A percentile compares a stretch with the other conserved stretches of the same genome.
phyloP scores from a whole-genome alignment of 805 yeast species.

The Ogataea pini region DNA sequence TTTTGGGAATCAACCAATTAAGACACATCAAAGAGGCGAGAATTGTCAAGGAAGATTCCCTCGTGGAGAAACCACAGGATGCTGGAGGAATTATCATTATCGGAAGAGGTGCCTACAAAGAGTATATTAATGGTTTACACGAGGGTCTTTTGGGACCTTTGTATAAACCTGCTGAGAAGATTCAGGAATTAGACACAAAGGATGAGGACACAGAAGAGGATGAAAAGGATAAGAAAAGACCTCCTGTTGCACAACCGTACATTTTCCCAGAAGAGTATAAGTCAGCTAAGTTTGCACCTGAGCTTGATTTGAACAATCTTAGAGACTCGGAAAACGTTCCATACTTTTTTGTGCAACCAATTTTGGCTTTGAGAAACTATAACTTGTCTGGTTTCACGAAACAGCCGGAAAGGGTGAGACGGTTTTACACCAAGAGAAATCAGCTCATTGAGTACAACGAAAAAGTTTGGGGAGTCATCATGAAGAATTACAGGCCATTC shows the following conservation, averaged over 20 bases:
- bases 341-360: constrained; percentile 72
- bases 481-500: constrained; percentile 56
- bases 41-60: constrained; percentile 46
- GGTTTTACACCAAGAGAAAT: constrained; percentile 75
- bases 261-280: constrained; percentile 60
- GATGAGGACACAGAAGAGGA: constrained; percentile 24
- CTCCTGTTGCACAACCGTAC: constrained; percentile 63
- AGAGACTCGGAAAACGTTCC: constrained; percentile 46
- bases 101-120: constrained; percentile 96
- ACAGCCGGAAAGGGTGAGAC: constrained; percentile 71
- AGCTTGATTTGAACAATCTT: constrained; percentile 44
- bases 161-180: constrained; percentile 39
- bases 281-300: constrained; percentile 57
- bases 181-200: constrained; percentile 10
- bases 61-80: constrained; percentile 41
- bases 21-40: constrained; percentile 17
- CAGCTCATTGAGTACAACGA: constrained; percentile 39
- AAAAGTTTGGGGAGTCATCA: constrained; percentile 26
- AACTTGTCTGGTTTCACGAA: constrained; percentile 76
- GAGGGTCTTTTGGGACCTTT: constrained; percentile 95
- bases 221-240: constrained; percentile 36
- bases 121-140: constrained; percentile 84
- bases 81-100: constrained; percentile 89
- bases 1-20: constrained; percentile 56
- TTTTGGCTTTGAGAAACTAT: constrained; percentile 73